phyloP scores from a whole-genome alignment of 306 rosid genomes.

The Pyrus betulifolia region DNA sequence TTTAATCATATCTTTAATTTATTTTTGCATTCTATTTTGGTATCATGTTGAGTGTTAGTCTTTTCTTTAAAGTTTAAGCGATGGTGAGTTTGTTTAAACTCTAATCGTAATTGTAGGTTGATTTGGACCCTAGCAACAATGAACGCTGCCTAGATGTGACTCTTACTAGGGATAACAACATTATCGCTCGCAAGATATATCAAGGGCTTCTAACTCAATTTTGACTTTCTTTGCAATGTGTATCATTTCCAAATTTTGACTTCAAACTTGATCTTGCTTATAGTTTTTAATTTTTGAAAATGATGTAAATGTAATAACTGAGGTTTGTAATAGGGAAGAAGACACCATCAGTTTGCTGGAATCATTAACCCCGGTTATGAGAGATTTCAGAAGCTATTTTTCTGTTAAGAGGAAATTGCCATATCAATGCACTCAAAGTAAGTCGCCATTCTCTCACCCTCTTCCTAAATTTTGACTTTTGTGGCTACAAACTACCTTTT shows the following conservation, averaged over 20 bases:
- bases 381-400: slow-evolving; percentile 96
- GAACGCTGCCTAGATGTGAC: too few relatives aligned
- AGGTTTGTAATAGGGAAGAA: slow-evolving; percentile 61
- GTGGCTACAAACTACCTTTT: background rate
- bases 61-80: too few relatives aligned
- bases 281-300: background rate
- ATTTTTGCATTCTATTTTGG: too few relatives aligned
- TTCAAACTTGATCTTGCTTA: background rate
- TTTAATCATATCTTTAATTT: too few relatives aligned
- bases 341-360: slow-evolving; percentile 98
- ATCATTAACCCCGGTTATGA: slow-evolving; percentile 93
- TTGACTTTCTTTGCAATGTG: slow-evolving; percentile 95
- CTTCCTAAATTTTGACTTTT: background rate
- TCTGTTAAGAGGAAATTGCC: slow-evolving; percentile 95
- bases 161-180: too few relatives aligned
- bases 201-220: slow-evolving; percentile 41
- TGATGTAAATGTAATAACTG: background rate
- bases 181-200: too few relatives aligned
- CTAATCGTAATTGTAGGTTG: too few relatives aligned
- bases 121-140: too few relatives aligned
- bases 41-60: too few relatives aligned
- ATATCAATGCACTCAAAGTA: slow-evolving; percentile 91
- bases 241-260: background rate
- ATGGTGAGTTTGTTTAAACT: too few relatives aligned
- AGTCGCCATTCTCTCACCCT: slow-evolving; percentile 19